Evolutionary conservation across 2,329 filamentous ascomycete species (phyloP).

Genomic region (Trichoderma sp.): DNA sequence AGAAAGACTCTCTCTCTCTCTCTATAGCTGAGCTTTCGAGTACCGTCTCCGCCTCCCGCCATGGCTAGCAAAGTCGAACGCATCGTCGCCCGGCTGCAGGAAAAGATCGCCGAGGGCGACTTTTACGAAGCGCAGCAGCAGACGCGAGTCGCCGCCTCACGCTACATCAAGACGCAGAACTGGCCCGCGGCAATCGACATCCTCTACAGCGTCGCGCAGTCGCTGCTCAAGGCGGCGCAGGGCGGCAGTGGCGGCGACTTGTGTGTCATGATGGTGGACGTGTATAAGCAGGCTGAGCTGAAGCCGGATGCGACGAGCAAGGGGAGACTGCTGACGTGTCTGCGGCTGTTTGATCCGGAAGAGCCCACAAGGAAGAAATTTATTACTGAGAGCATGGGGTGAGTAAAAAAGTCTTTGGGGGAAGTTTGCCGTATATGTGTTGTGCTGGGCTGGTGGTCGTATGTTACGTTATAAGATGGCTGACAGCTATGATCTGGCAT

Average conservation of each 20-base stretch:
- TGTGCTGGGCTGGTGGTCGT: background rate
- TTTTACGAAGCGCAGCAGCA: conserved; percentile 99
- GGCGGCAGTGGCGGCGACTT: conserved; percentile 90
- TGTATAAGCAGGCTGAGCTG: conserved; percentile 83
- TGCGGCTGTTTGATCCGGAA: conserved; percentile 75
- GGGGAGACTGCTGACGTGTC: conserved; percentile 71
- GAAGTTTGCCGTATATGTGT: background rate
- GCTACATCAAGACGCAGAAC: conserved; percentile 86
- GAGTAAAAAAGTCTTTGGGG: conserved; percentile 33
- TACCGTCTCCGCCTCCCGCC: conserved; percentile 9
- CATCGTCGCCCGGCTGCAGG: conserved; percentile 67
- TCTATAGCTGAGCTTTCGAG: background rate
- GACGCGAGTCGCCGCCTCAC: conserved; percentile 88
- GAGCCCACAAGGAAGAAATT: conserved; percentile 94
- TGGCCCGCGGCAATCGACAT: conserved; percentile 85
- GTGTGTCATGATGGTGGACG: conserved; percentile 81
- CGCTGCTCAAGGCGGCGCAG: conserved; percentile 87
- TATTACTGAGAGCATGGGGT: conserved; percentile 79
- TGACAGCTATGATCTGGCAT: background rate
- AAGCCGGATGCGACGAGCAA: conserved; percentile 72
- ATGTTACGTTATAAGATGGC: background rate
- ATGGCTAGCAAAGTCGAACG: conserved; percentile 44
- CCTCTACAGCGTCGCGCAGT: conserved; percentile 77
- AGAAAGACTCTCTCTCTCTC: background rate
- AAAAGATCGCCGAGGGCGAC: conserved; percentile 85